phyloP scores from a whole-genome alignment of 2,329 filamentous ascomycete species.

The Rhynchosporium agropyri region DNA sequence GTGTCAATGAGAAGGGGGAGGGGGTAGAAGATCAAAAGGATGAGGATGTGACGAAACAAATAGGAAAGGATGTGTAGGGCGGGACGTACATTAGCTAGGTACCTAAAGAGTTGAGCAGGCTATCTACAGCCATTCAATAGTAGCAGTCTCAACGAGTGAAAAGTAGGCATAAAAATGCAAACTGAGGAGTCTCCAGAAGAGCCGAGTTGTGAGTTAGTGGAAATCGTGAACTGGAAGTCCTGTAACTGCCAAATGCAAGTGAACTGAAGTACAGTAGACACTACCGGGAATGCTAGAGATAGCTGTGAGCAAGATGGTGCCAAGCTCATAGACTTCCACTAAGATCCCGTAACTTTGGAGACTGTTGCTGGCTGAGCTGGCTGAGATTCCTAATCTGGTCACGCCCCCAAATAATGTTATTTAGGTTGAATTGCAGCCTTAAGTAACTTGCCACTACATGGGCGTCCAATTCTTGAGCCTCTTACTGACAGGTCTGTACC shows the following conservation, averaged over 20 bases:
- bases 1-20: constrained; percentile 23
- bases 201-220: background rate
- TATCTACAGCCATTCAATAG: constrained; percentile 18
- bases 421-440: constrained; percentile 21
- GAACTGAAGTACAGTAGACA: constrained; percentile 19
- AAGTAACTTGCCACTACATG: constrained; percentile 13
- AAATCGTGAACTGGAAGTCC: too few relatives aligned
- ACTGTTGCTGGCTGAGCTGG: constrained; percentile 29
- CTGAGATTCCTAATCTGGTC: constrained; percentile 32
- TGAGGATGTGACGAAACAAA: background rate
- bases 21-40: constrained; percentile 6
- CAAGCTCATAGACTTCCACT: constrained; percentile 26
- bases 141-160: background rate
- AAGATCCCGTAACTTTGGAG: constrained; percentile 26
- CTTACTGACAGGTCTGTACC: constrained; percentile 11
- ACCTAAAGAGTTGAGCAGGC: background rate
- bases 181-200: background rate
- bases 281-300: constrained; percentile 3
- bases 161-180: background rate
- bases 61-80: constrained; percentile 13
- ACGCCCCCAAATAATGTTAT: constrained; percentile 27
- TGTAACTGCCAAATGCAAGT: constrained; percentile 1
- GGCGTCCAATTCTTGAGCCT: constrained; percentile 6
- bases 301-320: constrained; percentile 18
- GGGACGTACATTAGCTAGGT: constrained; percentile 3